phyloP scores from a whole-genome alignment of 2,329 filamentous ascomycete species.

The Arthrobotrys sinensis region DNA sequence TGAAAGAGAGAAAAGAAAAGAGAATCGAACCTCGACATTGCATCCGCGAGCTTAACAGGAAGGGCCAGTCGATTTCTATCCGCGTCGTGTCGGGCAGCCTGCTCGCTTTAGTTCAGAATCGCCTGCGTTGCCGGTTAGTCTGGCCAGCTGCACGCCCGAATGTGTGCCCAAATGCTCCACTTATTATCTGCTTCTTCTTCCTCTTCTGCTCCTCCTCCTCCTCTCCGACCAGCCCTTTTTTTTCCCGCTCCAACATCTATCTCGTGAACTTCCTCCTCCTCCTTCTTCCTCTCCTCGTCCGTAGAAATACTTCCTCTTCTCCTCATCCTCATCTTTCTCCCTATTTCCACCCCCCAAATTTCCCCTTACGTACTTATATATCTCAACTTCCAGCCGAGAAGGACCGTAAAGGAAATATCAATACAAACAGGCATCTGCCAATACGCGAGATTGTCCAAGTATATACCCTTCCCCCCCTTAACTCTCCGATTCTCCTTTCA shows the following conservation, averaged over 20 bases:
- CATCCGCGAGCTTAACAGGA: too few species aligned
- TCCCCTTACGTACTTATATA: conserved; percentile 9
- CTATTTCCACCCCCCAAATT: background rate
- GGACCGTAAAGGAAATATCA: conserved; percentile 24
- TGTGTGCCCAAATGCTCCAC: too few species aligned
- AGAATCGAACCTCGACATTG: too few species aligned
- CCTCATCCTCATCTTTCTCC: conserved; percentile 7
- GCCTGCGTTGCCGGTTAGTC: conserved; percentile 21
- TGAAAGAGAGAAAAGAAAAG: too few species aligned
- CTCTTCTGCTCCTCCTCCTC: background rate
- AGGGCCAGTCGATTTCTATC: conserved; percentile 2
- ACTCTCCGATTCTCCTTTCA: conserved; percentile 28
- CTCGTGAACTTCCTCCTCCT: conserved; percentile 2
- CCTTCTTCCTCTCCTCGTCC: background rate
- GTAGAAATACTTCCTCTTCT: background rate
- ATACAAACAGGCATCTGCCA: conserved; percentile 35
- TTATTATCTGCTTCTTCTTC: conserved; percentile 1
- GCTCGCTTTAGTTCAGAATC: conserved; percentile 4
- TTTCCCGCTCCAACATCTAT: conserved; percentile 2
- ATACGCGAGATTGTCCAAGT: conserved; percentile 35
- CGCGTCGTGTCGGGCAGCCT: conserved; percentile 18
- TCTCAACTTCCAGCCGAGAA: conserved; percentile 29
- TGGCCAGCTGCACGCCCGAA: conserved; percentile 6
- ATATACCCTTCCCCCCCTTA: conserved; percentile 26
- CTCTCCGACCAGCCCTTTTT: background rate